Base-by-base conservation (phyloP, 331 rosid species). In the Acacia concinna region DNA sequence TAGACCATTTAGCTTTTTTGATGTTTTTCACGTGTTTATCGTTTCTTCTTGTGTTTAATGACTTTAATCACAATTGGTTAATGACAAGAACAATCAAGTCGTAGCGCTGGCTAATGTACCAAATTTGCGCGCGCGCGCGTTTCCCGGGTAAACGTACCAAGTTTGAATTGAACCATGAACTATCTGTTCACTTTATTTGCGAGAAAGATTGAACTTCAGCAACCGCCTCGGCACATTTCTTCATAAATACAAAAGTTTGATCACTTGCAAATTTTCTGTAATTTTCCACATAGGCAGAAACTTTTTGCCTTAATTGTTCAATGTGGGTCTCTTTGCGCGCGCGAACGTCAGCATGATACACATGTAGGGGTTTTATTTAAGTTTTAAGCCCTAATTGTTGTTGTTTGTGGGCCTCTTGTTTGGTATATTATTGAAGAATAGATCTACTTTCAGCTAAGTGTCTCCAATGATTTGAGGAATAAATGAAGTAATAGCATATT, bases 21-120 rank as follows among this genome's bases (percentile, higher is more conserved):
- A 13, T n/a, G 30, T 68, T 65, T 66, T 57, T 57, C 20, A 11
- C 66, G 30, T 54, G 49, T 12, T 71, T 4, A 10, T 62, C 41
- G n/a, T 76, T 64, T 59, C 51, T 73, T 66, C 54, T 31, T 23
- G 77, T 41, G 18, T 49, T 71, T 54, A 40, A 31, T 25, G 5
- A 1, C 10, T 49, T 71, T 54, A 40, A 31, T 25, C 8, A 1
- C 10, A 6, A 6, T 47, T 71, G 17, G 23, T 38, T 54, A 49
- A 66, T 65, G 47, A 40, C 23, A 70, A 65, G 69, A 43, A 37
- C 62, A 41, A 65, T 40, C 27, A 51, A 64, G 52, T 51, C 69
- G 47, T 52, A 25, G 40, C 44, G 30, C 32, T 64, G 54, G 21
- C 56, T 60, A 43, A 57, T 30, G 11, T 37, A 23, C 27, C 64